Evolutionary conservation across 2,329 filamentous ascomycete species (phyloP).

Genomic region (Pyricularia grisea): DNA sequence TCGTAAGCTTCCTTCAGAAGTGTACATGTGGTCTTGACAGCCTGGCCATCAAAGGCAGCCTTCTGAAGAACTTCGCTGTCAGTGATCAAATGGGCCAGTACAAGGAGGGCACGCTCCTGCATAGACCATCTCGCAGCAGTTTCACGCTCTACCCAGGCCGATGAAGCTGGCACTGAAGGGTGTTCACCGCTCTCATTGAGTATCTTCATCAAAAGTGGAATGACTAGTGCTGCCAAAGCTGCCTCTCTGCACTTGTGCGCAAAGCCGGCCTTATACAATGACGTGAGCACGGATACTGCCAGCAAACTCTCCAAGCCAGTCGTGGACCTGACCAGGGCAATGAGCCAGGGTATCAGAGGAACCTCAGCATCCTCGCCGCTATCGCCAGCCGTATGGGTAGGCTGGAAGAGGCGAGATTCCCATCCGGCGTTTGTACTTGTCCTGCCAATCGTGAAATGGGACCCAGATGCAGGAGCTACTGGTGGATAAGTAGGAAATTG

Average conservation of each 20-base stretch:
- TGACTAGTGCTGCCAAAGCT: conserved; percentile 55
- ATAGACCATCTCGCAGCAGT: conserved; percentile 38
- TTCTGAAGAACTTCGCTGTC: conserved; percentile 75
- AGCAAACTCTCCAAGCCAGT: conserved; percentile 52
- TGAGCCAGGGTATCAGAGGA: conserved; percentile 63
- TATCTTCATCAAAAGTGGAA: conserved; percentile 61
- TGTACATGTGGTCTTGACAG: conserved; percentile 34
- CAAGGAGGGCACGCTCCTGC: conserved; percentile 61
- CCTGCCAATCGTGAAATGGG: conserved; percentile 12
- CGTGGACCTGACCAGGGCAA: conserved; percentile 51
- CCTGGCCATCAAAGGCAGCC: conserved; percentile 61
- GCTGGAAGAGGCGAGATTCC: conserved; percentile 21
- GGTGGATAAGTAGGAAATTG: conserved; percentile 30
- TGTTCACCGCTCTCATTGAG: conserved; percentile 31
- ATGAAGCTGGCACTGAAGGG: not conserved
- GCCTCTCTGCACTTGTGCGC: conserved; percentile 54
- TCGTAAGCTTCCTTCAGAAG: conserved; percentile 43
- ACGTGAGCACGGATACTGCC: conserved; percentile 60
- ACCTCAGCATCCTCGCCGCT: conserved; percentile 54
- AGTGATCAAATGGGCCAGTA: conserved; percentile 69
- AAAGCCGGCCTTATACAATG: conserved; percentile 59
- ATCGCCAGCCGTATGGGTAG: conserved; percentile 19
- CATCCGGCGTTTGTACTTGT: conserved; percentile 18
- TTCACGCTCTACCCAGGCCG: conserved; percentile 24
- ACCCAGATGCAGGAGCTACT: not conserved